Conservation (phyloP, 129 eudicot genomes). For the Flaveria ramosissima region DNA sequence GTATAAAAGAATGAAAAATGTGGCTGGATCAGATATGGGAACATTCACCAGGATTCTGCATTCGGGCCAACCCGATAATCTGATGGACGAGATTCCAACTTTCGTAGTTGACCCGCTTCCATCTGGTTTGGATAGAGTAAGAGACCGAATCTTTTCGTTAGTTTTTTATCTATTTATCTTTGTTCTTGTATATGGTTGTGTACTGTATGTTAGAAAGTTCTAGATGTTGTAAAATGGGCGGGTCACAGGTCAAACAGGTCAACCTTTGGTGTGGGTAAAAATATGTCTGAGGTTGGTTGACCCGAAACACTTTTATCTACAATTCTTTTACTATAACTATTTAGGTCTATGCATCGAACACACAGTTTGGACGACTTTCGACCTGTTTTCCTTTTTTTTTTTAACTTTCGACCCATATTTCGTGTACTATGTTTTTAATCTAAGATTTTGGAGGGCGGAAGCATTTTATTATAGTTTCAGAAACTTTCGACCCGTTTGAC, state of each 20-base stretch:
- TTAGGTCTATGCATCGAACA: neutral
- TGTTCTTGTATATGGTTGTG: neutral
- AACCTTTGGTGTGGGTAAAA: neutral
- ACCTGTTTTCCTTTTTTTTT: neutral
- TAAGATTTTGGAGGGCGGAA: neutral
- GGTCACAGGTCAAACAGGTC: neutral
- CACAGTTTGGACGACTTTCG: neutral
- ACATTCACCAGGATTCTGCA: constrained; percentile 64
- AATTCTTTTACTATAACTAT: neutral
- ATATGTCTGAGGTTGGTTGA: neutral
- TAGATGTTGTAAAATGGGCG: neutral
- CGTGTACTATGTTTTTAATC: neutral
- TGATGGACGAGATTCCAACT: constrained; percentile 76
- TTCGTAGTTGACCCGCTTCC: constrained; percentile 74
- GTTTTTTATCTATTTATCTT: neutral
- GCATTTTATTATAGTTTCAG: neutral
- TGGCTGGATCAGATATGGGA: constrained; percentile 68
- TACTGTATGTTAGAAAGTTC: neutral
- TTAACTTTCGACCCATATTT: no score
- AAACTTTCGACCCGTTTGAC: constrained; percentile 14
- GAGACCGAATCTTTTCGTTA: constrained; percentile 20
- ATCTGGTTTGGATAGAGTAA: constrained; percentile 67
- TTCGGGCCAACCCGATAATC: constrained; percentile 63
- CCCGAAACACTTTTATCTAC: neutral
- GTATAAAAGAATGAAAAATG: constrained; percentile 56